Base-by-base conservation (phyloP, 257 asterid species). In the Lantana camara region DNA sequence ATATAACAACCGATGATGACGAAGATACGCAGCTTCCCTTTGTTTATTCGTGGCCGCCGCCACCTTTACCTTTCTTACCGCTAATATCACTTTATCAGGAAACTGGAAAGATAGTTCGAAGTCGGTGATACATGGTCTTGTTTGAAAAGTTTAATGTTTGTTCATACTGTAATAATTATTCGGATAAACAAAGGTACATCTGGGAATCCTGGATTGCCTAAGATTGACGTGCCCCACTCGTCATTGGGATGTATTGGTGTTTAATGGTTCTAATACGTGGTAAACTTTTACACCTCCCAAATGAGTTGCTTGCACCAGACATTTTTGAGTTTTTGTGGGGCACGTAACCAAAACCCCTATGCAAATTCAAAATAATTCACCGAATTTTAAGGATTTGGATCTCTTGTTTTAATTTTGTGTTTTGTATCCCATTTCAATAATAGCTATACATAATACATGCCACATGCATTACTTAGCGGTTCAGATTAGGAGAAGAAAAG, bases 41-140 rank as follows among this genome's bases (percentile, higher is more conserved):
- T n/a, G n/a, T n/a, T n/a, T n/a, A n/a, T n/a, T n/a, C n/a, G 27
- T 24, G 42, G 54, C 24, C 42, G 55, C 24, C 53, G 24, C 65
- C 65, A n/a, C 64, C 48, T 15, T 10, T 46, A 35, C 5, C 32
- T 17, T 14, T 35, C 62, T 24, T 7, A 2, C 35, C 3, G 7
- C 11, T 29, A 32, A 17, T 19, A 7, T 15, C 12, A 57, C 47
- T 24, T 17, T 4, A 19, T 57, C 32, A 22, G 20, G 21, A 16
- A 35, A 17, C 11, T 16, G 30, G 17, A 16, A 13, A 55, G 9
- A 17, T 17, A 0, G 46, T 56, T 56, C 46, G 19, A 30, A 19
- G 9, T 34, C 1, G n/a, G 21, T 57, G 7, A 52, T 27, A 40
- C 14, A 14, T 27, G n/a, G n/a, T 50, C 23, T 1, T 16, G 27